phyloP scores from a whole-genome alignment of 306 rosid genomes.

The Inga laurina region DNA sequence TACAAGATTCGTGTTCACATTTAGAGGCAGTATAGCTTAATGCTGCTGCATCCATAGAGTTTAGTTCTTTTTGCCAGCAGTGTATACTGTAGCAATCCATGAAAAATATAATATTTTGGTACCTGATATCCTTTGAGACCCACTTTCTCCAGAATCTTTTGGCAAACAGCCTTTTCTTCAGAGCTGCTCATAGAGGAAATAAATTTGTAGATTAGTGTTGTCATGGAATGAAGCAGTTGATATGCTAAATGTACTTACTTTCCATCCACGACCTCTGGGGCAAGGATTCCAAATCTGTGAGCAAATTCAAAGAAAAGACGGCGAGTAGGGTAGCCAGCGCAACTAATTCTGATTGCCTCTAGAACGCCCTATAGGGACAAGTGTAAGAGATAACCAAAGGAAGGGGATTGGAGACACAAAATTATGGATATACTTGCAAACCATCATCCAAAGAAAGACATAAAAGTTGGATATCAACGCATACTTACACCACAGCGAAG shows the following conservation, averaged over 20 bases:
- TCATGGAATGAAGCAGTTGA: constrained; percentile 32
- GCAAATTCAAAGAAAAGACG: constrained; percentile 84
- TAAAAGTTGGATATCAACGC: constrained; percentile 26
- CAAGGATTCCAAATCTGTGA: constrained; percentile 86
- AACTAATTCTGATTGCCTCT: constrained; percentile 98
- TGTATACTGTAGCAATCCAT: neutral
- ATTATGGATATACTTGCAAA: constrained; percentile 18
- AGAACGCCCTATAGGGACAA: constrained; percentile 79
- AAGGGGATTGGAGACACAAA: constrained; percentile 17
- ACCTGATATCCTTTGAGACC: constrained; percentile 98
- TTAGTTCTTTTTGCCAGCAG: constrained; percentile 20
- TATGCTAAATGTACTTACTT: constrained; percentile 60
- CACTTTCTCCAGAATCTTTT: constrained; percentile 83
- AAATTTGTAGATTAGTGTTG: constrained; percentile 36
- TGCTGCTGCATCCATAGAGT: constrained; percentile 31
- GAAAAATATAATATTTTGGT: constrained; percentile 18
- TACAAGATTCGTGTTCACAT: constrained; percentile 13
- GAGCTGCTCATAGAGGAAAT: constrained; percentile 54
- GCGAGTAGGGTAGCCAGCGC: constrained; percentile 99
- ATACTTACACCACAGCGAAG: constrained; percentile 99
- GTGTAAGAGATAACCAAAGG: constrained; percentile 28
- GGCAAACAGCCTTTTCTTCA: constrained; percentile 77
- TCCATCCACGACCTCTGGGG: constrained; percentile 68
- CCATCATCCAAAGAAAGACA: constrained; percentile 36
- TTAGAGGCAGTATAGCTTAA: constrained; percentile 17